Conservation (phyloP, 108 stramenopile genomes). For the Skeletonema grethae region DNA sequence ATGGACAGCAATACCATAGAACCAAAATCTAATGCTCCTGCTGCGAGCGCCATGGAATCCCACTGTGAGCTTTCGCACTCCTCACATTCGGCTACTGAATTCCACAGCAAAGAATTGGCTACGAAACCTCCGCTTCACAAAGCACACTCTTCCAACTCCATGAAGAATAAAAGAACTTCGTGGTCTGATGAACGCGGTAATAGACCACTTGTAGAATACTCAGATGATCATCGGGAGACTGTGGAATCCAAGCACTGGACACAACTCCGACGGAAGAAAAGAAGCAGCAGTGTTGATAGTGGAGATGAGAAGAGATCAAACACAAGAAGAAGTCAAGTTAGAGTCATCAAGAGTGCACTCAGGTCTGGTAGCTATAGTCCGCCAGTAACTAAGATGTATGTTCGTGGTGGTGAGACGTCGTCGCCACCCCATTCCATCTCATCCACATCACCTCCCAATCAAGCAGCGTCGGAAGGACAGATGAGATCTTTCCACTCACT, state of each 20-base stretch:
- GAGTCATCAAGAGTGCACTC: slow-evolving; percentile 42
- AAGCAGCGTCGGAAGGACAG: neutral
- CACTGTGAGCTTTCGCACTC: slow-evolving; percentile 1
- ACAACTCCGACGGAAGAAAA: slow-evolving; percentile 20
- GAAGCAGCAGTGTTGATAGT: slow-evolving; percentile 36
- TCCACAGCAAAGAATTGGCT: slow-evolving; percentile 19
- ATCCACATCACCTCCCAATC: slow-evolving; percentile 5
- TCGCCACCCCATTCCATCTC: slow-evolving; percentile 4
- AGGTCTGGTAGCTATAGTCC: slow-evolving; percentile 45
- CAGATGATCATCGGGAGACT: slow-evolving; percentile 59
- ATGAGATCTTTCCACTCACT: slow-evolving; percentile 42
- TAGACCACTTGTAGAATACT: slow-evolving; percentile 64
- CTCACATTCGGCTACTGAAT: slow-evolving; percentile 26
- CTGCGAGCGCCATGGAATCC: slow-evolving; percentile 8
- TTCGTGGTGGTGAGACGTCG: neutral
- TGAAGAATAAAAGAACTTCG: slow-evolving; percentile 54
- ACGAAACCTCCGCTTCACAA: slow-evolving; percentile 2
- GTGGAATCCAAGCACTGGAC: slow-evolving; percentile 25
- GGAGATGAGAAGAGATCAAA: slow-evolving; percentile 14
- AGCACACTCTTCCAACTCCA: slow-evolving; percentile 18
- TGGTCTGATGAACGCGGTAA: slow-evolving; percentile 79
- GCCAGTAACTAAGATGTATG: slow-evolving; percentile 22
- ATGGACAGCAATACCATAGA: slow-evolving; percentile 28
- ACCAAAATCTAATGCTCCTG: slow-evolving; percentile 1
- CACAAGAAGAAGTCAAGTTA: slow-evolving; percentile 26